phyloP scores from a whole-genome alignment of 2,329 filamentous ascomycete species.

The Fusarium sacchari region DNA sequence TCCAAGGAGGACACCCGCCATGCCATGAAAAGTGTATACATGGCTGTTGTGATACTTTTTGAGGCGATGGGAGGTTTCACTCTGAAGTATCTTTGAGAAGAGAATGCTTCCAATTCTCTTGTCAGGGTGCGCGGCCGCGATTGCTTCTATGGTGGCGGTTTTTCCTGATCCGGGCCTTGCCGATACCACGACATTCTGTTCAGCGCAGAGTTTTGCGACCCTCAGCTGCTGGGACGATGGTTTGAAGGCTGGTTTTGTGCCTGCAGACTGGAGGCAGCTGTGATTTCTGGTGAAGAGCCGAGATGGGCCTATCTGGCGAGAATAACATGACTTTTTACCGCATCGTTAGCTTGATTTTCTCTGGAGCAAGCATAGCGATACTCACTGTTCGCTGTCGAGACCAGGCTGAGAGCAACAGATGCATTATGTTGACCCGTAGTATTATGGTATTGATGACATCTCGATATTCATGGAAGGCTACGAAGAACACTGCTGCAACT shows the following conservation, averaged over 20 bases:
- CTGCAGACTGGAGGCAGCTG: background rate
- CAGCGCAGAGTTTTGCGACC: slow-evolving; percentile 36
- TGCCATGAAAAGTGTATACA: slow-evolving; percentile 43
- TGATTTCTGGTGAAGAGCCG: background rate
- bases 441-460: background rate
- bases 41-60: slow-evolving; percentile 24
- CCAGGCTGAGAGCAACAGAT: background rate
- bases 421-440: background rate
- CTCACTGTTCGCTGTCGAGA: slow-evolving; percentile 6
- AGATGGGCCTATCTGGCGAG: background rate
- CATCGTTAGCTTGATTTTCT: background rate
- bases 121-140: slow-evolving; percentile 39
- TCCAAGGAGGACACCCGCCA: slow-evolving; percentile 38
- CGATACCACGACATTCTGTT: slow-evolving; percentile 46
- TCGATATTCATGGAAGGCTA: background rate
- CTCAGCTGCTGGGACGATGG: slow-evolving; percentile 42
- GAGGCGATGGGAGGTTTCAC: slow-evolving; percentile 41
- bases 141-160: slow-evolving; percentile 46
- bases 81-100: slow-evolving; percentile 43
- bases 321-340: background rate
- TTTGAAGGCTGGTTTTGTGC: slow-evolving; percentile 1
- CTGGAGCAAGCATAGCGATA: background rate
- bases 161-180: slow-evolving; percentile 49
- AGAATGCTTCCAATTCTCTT: slow-evolving; percentile 38
- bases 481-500: background rate